Percentiles rank a stretch among this genome's conserved stretches.
Conservation (phyloP, 148 eudicot species). For the Vaccinium myrtillus region DNA sequence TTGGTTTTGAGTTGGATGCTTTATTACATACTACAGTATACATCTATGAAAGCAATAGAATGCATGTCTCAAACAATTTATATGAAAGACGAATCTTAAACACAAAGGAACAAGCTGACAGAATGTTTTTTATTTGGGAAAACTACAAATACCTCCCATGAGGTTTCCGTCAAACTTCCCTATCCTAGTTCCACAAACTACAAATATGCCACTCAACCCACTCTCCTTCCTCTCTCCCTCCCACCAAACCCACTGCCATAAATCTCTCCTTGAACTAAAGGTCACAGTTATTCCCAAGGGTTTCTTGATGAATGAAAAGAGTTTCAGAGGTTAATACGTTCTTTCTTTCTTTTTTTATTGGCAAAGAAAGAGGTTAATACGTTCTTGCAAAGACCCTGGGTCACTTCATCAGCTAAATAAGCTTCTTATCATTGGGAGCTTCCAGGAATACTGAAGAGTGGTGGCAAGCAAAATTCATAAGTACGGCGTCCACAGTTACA, state of each 20-base stretch:
- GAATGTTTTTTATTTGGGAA: not conserved
- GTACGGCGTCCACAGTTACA: no score
- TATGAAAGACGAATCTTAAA: not conserved
- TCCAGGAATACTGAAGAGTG: not conserved
- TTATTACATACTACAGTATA: not conserved
- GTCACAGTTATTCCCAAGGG: not conserved
- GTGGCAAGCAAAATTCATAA: not conserved
- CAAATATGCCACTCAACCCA: not conserved
- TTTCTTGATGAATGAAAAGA: not conserved
- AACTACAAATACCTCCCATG: not conserved
- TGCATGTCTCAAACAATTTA: not conserved
- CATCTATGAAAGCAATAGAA: not conserved
- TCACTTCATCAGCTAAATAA: not conserved
- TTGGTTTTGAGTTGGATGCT: no score
- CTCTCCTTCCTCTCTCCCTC: not conserved
- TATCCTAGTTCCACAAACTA: not conserved
- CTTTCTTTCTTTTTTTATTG: not conserved
- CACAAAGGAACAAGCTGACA: not conserved
- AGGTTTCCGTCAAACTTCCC: not conserved
- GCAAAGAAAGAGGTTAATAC: not conserved
- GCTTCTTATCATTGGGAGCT: not conserved
- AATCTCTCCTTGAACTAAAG: not conserved
- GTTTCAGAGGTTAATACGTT: not conserved
- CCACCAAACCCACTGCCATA: not conserved
- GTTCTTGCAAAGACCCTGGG: not conserved